A percentile compares a stretch with the other conserved stretches of the same genome.
These are phyloP conservation scores for Urochloa ruziziensis DNA, from an alignment of 176 grass and related monocot genomes.

Conservation along the genomic window DNA sequence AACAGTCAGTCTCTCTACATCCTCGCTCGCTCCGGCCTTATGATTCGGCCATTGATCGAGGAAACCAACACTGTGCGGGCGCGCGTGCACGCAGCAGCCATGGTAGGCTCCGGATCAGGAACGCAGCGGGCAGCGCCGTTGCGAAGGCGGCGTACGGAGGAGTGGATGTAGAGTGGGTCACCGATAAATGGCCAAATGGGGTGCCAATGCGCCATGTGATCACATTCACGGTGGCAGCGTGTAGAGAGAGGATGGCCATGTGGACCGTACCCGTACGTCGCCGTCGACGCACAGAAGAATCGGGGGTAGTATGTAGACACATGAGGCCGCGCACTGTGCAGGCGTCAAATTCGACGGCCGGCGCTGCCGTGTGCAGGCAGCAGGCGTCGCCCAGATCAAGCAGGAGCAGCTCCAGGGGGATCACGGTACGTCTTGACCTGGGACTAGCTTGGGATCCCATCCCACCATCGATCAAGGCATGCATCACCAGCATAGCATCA, in stretches of 20 bases:
- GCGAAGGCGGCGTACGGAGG: not conserved
- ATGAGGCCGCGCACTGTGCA: not conserved
- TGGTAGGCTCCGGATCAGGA: not conserved
- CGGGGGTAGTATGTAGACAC: not conserved
- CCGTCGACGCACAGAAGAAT: not conserved
- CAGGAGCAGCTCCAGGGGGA: too few relatives aligned
- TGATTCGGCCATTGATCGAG: not conserved
- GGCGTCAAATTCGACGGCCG: not conserved
- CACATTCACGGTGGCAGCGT: not conserved
- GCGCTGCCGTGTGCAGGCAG: too few relatives aligned
- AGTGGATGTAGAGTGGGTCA: not conserved
- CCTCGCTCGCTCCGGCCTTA: not conserved
- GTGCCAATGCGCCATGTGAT: conserved; percentile 21
- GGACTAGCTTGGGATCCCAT: too few relatives aligned
- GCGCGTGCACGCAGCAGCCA: not conserved
- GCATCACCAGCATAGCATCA: too few relatives aligned
- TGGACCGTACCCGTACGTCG: too few relatives aligned
- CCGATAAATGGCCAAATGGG: not conserved
- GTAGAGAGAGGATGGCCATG: not conserved
- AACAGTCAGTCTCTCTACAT: not conserved
- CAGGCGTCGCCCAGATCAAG: too few relatives aligned
- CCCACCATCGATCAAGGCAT: too few relatives aligned
- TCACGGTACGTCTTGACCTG: too few relatives aligned
- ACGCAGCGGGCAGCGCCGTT: not conserved
- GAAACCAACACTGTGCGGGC: not conserved